phyloP scores from a whole-genome alignment of 805 yeast genomes.

The Starmerella powellii region DNA sequence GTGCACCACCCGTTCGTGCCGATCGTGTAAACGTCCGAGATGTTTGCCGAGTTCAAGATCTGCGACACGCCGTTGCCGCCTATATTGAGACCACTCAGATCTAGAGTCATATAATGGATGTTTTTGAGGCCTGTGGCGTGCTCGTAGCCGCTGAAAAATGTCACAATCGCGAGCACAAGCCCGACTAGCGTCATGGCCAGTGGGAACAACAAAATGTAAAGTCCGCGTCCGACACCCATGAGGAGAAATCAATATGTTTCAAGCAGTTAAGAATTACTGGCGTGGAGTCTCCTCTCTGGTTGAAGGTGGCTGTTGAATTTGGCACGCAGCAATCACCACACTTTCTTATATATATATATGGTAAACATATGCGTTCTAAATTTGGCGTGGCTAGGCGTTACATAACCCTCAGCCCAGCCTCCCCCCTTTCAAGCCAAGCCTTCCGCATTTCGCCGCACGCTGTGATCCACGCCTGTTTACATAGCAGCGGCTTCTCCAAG shows the following conservation, averaged over 20 bases:
- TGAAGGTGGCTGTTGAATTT: too few relatives aligned
- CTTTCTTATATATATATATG: not conserved
- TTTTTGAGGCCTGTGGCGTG: conserved; percentile 34
- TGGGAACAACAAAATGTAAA: conserved; percentile 28
- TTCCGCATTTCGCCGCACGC: not conserved
- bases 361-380: not conserved
- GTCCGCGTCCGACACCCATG: conserved; percentile 23
- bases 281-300: too few relatives aligned
- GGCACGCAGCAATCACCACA: too few relatives aligned
- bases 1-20: conserved; percentile 58
- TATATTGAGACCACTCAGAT: conserved; percentile 31
- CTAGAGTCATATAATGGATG: conserved; percentile 39
- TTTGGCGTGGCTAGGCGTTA: conserved; percentile 10
- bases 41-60: conserved; percentile 25
- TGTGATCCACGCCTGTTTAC: not conserved
- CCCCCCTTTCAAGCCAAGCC: not conserved
- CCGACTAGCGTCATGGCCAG: conserved; percentile 31
- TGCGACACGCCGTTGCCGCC: conserved; percentile 5
- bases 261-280: too few relatives aligned
- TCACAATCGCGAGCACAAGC: conserved; percentile 37
- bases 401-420: not conserved
- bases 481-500: not conserved
- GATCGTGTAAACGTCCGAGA: conserved; percentile 39
- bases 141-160: conserved; percentile 42
- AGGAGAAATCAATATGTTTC: too few relatives aligned